A percentile compares a stretch with the other conserved stretches of the same genome.
phyloP scores from a whole-genome alignment of 1,284 basidiomycete genomes.

The Irpex sp. region DNA sequence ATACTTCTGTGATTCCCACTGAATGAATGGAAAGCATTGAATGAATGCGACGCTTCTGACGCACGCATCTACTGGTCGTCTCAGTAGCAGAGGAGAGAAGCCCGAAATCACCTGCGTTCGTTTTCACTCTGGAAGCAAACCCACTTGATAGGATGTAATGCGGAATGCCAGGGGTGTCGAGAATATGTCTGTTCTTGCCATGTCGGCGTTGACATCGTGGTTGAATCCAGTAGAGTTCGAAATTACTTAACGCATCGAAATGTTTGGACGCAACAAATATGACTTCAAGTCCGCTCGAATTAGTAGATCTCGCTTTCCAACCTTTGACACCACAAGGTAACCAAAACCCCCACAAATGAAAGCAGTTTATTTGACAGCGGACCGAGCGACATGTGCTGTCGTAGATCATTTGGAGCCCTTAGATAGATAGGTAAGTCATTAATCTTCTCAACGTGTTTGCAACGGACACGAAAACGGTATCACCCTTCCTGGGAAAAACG shows the following conservation, averaged over 20 bases:
- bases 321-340: background rate
- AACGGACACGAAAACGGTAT: slow-evolving; percentile 6
- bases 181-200: background rate
- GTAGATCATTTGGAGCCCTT: background rate
- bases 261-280: slow-evolving; percentile 5
- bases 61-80: background rate
- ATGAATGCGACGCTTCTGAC: slow-evolving; percentile 5
- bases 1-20: background rate
- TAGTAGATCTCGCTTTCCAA: slow-evolving; percentile 1
- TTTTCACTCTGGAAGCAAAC: slow-evolving; percentile 3
- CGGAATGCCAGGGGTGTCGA: background rate
- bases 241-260: background rate
- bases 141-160: slow-evolving; percentile 9
- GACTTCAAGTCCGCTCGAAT: background rate
- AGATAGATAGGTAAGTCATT: background rate
- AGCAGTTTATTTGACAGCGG: slow-evolving; percentile 25
- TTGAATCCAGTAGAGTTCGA: background rate
- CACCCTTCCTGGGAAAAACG: slow-evolving; percentile 13
- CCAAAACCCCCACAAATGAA: background rate
- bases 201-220: background rate
- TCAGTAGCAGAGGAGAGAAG: background rate
- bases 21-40: background rate
- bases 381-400: slow-evolving; percentile 15
- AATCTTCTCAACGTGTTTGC: slow-evolving; percentile 7
- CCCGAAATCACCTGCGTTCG: slow-evolving; percentile 4